Percentiles rank a stretch among this genome's conserved stretches.
phyloP scores from a whole-genome alignment of 1,284 basidiomycete species.

The Fomitopsis schrenkii region DNA sequence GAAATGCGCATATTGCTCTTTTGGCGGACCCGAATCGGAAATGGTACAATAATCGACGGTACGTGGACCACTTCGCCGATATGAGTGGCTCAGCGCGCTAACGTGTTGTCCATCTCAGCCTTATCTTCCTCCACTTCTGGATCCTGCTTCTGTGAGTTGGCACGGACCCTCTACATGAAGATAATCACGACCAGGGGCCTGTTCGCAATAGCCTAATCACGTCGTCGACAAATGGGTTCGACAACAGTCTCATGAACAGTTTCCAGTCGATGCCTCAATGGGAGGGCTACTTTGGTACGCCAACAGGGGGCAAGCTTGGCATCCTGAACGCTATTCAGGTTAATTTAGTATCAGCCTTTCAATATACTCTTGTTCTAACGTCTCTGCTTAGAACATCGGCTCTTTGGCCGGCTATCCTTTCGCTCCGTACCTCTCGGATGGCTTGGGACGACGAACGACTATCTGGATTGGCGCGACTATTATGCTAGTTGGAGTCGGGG shows the following conservation, averaged over 20 bases:
- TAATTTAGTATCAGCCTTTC: slow-evolving; percentile 10
- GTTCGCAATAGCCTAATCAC: slow-evolving; percentile 53
- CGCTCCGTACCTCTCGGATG: slow-evolving; percentile 67
- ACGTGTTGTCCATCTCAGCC: slow-evolving; percentile 28
- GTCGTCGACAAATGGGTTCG: slow-evolving; percentile 74
- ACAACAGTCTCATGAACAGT: slow-evolving; percentile 77
- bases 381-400: slow-evolving; percentile 53
- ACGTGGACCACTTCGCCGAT: slow-evolving; percentile 14
- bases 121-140: slow-evolving; percentile 65
- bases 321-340: slow-evolving; percentile 77
- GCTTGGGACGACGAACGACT: slow-evolving; percentile 58
- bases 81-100: not conserved
- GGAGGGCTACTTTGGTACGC: slow-evolving; percentile 52
- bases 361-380: too few relatives aligned
- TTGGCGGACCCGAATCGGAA: slow-evolving; percentile 60
- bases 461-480: slow-evolving; percentile 60
- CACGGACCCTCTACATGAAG: not conserved
- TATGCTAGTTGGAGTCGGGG: slow-evolving; percentile 62
- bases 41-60: slow-evolving; percentile 74
- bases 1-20: slow-evolving; percentile 40
- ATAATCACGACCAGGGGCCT: not conserved
- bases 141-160: slow-evolving; percentile 56
- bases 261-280: slow-evolving; percentile 64
- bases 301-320: slow-evolving; percentile 55
- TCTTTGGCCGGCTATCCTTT: slow-evolving; percentile 62